Percentiles rank a stretch among this genome's conserved stretches.
phyloP scores from a whole-genome alignment of 1,284 basidiomycete genomes.

The Ustilago tritici region DNA sequence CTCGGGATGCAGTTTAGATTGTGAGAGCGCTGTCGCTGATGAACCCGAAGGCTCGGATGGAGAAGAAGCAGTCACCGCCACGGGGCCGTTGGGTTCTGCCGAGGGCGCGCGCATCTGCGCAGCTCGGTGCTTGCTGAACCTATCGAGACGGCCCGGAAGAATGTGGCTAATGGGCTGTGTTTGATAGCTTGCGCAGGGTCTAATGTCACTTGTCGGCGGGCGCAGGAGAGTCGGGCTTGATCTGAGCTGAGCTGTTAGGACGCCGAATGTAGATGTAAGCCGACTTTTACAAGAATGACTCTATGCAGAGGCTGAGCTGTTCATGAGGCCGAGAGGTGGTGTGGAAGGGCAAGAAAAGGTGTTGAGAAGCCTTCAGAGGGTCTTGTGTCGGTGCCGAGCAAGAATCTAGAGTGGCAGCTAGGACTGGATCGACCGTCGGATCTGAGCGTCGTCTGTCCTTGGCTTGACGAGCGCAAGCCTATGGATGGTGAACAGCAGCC shows the following conservation, averaged over 20 bases:
- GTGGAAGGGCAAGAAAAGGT: neutral
- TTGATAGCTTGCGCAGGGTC: neutral
- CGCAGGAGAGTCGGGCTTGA: neutral
- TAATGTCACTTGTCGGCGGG: neutral
- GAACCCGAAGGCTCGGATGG: slow-evolving; percentile 17
- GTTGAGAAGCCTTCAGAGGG: neutral
- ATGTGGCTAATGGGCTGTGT: neutral
- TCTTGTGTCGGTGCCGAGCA: no score
- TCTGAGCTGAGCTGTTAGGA: neutral
- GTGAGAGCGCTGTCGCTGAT: slow-evolving; percentile 5
- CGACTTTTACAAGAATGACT: no score
- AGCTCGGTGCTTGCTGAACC: slow-evolving; percentile 4
- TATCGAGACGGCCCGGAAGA: neutral
- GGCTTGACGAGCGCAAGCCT: slow-evolving; percentile 27
- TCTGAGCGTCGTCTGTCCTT: neutral
- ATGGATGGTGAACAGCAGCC: neutral
- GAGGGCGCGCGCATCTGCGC: slow-evolving; percentile 7
- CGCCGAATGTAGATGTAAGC: neutral
- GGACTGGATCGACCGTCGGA: neutral
- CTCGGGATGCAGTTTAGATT: slow-evolving; percentile 16
- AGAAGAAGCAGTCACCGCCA: slow-evolving; percentile 18
- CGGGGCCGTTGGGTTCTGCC: slow-evolving; percentile 3
- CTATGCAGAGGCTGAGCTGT: neutral
- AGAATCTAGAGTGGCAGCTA: no score
- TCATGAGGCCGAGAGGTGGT: neutral